phyloP scores from a whole-genome alignment of 768 basidiomycete species.

The Leucocoprinus birnbaumii region DNA sequence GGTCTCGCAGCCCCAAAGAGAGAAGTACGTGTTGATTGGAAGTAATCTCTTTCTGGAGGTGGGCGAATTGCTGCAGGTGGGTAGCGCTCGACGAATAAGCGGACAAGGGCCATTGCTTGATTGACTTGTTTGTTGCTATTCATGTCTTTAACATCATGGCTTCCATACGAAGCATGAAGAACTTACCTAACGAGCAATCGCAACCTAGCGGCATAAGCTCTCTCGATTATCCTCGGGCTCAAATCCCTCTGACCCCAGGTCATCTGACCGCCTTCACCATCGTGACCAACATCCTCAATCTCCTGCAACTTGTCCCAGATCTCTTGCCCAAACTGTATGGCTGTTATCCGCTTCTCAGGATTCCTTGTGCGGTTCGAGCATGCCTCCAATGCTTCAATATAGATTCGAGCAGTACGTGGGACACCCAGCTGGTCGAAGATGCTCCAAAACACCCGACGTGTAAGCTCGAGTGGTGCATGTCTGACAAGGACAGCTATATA shows the following conservation, averaged over 20 bases:
- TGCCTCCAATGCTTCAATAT: constrained; percentile 65
- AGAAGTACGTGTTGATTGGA: constrained; percentile 57
- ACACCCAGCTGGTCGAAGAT: constrained; percentile 44
- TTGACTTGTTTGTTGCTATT: too few species aligned
- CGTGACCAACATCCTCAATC: constrained; percentile 38
- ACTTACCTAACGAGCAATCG: constrained; percentile 61
- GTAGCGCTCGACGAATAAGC: constrained; percentile 61
- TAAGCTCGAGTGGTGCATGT: constrained; percentile 44
- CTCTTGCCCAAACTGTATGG: constrained; percentile 50
- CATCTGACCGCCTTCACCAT: too few species aligned
- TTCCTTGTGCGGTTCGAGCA: constrained; percentile 44
- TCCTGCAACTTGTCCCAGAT: constrained; percentile 66
- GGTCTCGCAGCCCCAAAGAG: constrained; percentile 52
- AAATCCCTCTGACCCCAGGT: constrained; percentile 26
- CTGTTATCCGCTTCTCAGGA: constrained; percentile 48
- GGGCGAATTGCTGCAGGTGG: constrained; percentile 51
- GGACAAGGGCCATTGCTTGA: constrained; percentile 53
- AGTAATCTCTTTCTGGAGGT: constrained; percentile 38
- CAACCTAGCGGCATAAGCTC: constrained; percentile 67
- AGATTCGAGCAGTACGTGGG: constrained; percentile 48
- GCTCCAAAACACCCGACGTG: constrained; percentile 46
- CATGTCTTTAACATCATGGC: too few species aligned
- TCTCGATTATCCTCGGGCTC: constrained; percentile 57
- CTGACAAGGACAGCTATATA: constrained; percentile 77
- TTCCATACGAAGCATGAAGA: neutral